Evolutionary conservation across 257 asterid species (phyloP), one percentile per base, ranked within the genome.

Genomic region (Plantago elongata): DNA sequence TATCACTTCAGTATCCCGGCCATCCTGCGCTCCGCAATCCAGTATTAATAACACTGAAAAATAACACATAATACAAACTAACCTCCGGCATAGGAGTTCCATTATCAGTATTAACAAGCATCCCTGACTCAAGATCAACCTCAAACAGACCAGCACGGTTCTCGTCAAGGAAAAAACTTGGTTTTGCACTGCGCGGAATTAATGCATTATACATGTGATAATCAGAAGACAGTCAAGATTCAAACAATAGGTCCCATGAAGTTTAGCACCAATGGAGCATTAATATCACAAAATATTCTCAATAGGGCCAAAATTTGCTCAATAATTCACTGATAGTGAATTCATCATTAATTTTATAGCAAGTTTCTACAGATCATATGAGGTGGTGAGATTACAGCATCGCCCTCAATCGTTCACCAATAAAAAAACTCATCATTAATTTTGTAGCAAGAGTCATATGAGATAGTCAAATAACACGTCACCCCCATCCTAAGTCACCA

Each of bases 31-130:
- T 22, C 27, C 27, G 27, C 27, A 22, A 22, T 22, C 27, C 27
- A 22, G 27, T 1, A 22, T 22, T 22, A 2, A 22, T 22, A 22
- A 22, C 27, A 22, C 27, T 22, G 27, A 22, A 2, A 22, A 22
- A 22, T 1, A 22, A 22, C 27, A 22, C 27, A 67, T 49, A 40
- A 67, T 72, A 60, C 64, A 64, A 69, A 72, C 80, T 69, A 67
- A 93, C 99, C 90, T 78, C 91, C 74, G 96, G 77, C 97, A 89
- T 87, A 69, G 99, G 99, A 59, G 96, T 84, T 65, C 99, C 99
- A 72, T 89, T 89, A 74, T 93, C 97, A 5, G 98, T 91, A 74
- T 91, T 91, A 37, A 75, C 76, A 63, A 91, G 98, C 98, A 91
- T 86, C 43, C 98, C 96, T 44, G 95, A 80, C 73, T 73, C 83